Conservation (phyloP, 1,284 basidiomycete species). For the Serendipita sp. region DNA sequence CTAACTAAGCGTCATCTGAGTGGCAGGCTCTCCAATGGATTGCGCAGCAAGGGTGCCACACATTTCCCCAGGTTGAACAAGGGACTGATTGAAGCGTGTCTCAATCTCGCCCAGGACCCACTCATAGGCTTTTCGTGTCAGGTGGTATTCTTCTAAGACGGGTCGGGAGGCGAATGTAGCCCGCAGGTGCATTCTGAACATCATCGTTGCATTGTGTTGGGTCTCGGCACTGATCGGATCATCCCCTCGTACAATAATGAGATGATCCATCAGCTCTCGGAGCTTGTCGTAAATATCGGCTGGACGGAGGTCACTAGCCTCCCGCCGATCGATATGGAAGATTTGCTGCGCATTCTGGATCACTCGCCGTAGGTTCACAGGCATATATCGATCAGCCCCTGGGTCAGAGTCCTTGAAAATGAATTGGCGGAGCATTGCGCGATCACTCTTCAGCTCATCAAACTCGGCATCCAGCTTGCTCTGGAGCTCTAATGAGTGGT, state of each 20-base stretch:
- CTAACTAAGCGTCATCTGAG: constrained; percentile 84
- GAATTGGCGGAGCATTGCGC: constrained; percentile 61
- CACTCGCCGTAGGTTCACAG: constrained; percentile 89
- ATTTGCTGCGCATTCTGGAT: constrained; percentile 94
- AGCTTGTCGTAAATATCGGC: constrained; percentile 75
- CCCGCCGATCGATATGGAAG: constrained; percentile 90
- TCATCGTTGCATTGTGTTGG: constrained; percentile 80
- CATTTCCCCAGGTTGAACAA: constrained; percentile 96
- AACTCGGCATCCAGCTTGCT: constrained; percentile 83
- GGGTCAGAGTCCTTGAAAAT: constrained; percentile 74
- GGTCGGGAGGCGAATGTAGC: constrained; percentile 72
- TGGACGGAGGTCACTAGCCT: constrained; percentile 86
- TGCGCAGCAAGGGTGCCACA: constrained; percentile 96
- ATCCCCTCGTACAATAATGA: constrained; percentile 79
- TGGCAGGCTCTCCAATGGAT: constrained; percentile 98
- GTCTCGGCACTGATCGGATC: constrained; percentile 61
- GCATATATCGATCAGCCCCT: constrained; percentile 63
- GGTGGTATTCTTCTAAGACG: constrained; percentile 74
- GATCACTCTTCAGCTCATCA: constrained; percentile 60
- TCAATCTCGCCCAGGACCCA: constrained; percentile 97
- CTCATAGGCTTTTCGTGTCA: constrained; percentile 86
- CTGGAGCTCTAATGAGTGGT: constrained; percentile 82
- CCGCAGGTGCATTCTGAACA: constrained; percentile 89
- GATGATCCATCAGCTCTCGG: constrained; percentile 49
- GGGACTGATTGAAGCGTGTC: constrained; percentile 81